Base-by-base conservation (phyloP, 2,329 filamentous ascomycete genomes). In the Aspergillus unguis region DNA sequence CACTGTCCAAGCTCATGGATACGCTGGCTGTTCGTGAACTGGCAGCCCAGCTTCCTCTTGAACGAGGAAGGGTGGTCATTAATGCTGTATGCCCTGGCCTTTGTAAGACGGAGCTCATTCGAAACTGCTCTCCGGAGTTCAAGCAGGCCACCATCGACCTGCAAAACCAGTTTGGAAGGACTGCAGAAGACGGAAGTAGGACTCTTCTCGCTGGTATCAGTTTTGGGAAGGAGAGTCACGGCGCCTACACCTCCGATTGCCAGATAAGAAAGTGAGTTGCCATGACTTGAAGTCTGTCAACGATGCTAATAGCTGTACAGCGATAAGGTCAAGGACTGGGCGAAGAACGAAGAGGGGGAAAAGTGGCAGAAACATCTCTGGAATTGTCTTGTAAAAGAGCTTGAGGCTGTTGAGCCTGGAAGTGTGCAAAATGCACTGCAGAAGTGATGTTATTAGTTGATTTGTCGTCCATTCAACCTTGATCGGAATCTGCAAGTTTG, bases 1-100 rank as follows among this genome's bases (percentile, higher is more conserved):
- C 48, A 6, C 11, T 50, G 25, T 50, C 48, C 33, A 50, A 50
- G 33, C 41, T 50, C 10, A 49, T 49, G 40, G 47, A 49, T 43
- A 49, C 38, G 25, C 11, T 49, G 7, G 11, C 26, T n/a, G 32
- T 43, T 17, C 47, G 47, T 9, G 47, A 49, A 26, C 47, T 49
- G 8, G 47, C 47, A 8, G 32, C 31, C 6, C 32, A 29, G 31
- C 40, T 49, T 6, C 47, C 47, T 8, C 25, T 49, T 25, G 38
- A 49, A 32, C 33, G 44, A 37, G 47, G 47, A 4, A 49, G 43
- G 38, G 47, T 49, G 5, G 47, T 49, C 38, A 49, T 49, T 26
- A 49, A 49, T 33, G 31, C 47, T n/a, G 17, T 42, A 26, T 49
- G 47, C 27, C 47, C 47, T 5, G 47, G 47, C 8, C 47, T 49